phyloP scores from a whole-genome alignment of 495 filamentous ascomycete species.

The Penicillium paradoxum region DNA sequence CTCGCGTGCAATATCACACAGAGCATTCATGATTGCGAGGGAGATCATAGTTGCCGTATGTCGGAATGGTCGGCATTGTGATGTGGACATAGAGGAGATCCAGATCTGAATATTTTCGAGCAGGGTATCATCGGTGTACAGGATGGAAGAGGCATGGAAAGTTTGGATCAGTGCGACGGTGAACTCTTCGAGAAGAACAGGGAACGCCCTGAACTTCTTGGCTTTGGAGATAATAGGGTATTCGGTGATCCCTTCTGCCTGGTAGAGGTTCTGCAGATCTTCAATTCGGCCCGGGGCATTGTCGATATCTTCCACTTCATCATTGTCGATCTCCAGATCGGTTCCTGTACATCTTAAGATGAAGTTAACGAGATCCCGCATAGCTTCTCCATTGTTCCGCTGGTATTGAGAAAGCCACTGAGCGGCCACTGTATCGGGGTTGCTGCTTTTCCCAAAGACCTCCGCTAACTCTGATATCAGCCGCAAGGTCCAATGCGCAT shows the following conservation, averaged over 20 bases:
- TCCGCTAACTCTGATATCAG: slow-evolving; percentile 52
- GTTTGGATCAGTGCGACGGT: slow-evolving; percentile 66
- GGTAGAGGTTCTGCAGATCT: slow-evolving; percentile 78
- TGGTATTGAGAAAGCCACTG: slow-evolving; percentile 76
- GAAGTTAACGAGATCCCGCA: slow-evolving; percentile 85
- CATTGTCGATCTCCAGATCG: slow-evolving; percentile 60
- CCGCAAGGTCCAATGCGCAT: not conserved
- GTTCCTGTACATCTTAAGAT: slow-evolving; percentile 80
- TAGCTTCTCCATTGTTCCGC: slow-evolving; percentile 57
- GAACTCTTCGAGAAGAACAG: slow-evolving; percentile 69
- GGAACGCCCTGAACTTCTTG: slow-evolving; percentile 68
- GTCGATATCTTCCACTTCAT: slow-evolving; percentile 85
- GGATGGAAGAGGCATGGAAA: slow-evolving; percentile 64
- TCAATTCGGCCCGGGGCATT: slow-evolving; percentile 61
- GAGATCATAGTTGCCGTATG: slow-evolving; percentile 85
- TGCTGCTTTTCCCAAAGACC: slow-evolving; percentile 68
- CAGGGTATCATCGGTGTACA: slow-evolving; percentile 69
- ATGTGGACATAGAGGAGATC: slow-evolving; percentile 81
- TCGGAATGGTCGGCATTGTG: slow-evolving; percentile 76
- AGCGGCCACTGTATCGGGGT: slow-evolving; percentile 68
- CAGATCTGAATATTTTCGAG: slow-evolving; percentile 83
- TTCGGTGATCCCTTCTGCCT: slow-evolving; percentile 73
- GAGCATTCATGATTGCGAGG: slow-evolving; percentile 64
- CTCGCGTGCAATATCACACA: slow-evolving; percentile 60
- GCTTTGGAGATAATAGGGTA: slow-evolving; percentile 87